Evolutionary conservation across 1,284 basidiomycete genomes (phyloP), one percentile per base, ranked within the genome.

Genomic region (Cutaneotrichosporon cyanovorans): DNA sequence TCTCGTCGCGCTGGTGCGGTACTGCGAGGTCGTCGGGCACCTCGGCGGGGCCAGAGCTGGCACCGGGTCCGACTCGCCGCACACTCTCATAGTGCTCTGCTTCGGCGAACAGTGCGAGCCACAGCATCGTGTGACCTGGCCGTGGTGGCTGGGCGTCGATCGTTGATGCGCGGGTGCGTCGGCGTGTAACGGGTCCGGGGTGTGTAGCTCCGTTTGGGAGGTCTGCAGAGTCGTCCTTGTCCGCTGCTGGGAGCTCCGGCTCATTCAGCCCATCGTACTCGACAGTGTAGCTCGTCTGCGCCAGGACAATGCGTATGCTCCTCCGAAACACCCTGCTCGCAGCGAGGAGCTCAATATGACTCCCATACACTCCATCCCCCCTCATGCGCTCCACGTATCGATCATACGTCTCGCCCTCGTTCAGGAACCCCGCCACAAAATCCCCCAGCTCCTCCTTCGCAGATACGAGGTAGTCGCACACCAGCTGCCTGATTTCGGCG

Each of bases 51-150:
- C 66, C 64, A n/a, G 59, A 58, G 19, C 37, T 37, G 11, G 42
- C 20, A 8, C 59, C 51, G 20, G 61, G 61, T 10, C 59, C 62
- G 36, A 57, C 57, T 23, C 40, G 38, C 1, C 65, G 55, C 14
- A 69, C 51, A 20, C 58, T 61, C 48, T 69, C 61, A 40, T 65
- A 69, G 41, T 69, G 66, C 48, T 67, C 66, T 0, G 65, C 65
- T 38, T 65, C 58, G 35, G 64, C 62, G 53, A 69, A 67, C 12
- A 67, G 55, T 6, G 65, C 65, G 10, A 69, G 57, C 66, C 66
- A 69, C 5, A 69, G 55, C 59, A 67, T 65, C 20, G 47, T 55
- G 20, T 57, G 55, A 5, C 63, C 65, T 1, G 57, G 55, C 1
- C 47, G 52, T 15, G 55, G 64, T 61, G 15, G 62, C 42, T 50